Evolutionary conservation across 805 yeast genomes (phyloP), one percentile per base, ranked within the genome.

Genomic region (baker's yeast (Saccharomyces cerevisiae)): DNA sequence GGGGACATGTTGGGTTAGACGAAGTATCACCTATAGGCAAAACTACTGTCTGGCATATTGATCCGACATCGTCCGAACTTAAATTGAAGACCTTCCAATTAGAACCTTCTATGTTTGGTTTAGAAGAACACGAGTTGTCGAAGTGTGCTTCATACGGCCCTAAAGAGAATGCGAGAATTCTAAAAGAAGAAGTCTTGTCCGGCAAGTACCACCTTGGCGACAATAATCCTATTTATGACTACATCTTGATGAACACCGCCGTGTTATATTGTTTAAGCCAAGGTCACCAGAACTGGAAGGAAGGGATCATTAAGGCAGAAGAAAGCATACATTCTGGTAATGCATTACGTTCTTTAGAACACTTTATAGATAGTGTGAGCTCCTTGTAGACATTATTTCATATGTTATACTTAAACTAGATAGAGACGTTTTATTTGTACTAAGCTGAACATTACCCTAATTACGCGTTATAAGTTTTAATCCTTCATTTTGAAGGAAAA

Each of bases 21-120:
- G 99, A 94, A 72, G 87, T 94, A 36, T 85, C 97, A 1, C 97
- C 97, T 2, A 81, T 85, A 30, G 98, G 97, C 0, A 70, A 74
- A 53, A 85, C 97, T 2, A 80, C 81, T 54, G 81, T 85, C 57
- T 94, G 99, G 99, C 74, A 78, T 51, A 79, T 85, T 1, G 75
- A 74, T 51, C 73, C 77, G 41, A 51, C 46, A 21, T 52, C 55
- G 1, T 29, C 46, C 6, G 43, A 26, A 4, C 30, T 50, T 36
- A 63, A 69, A 24, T 73, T 81, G 28, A 69, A 75, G 8, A 70
- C 70, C 21, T 76, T 76, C 49, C 74, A 71, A 46, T 59, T 87
- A 2, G 73, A 76, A 9, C 98, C 99, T 1, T 66, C 72, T 24
- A 95, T 90, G 71, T 94, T 94, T 64, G 96, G 90, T 1, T 74